Percentiles rank a stretch among this genome's conserved stretches.
Conservation (phyloP, 352 stramenopile species). For the Aphanomyces cochlioides region DNA sequence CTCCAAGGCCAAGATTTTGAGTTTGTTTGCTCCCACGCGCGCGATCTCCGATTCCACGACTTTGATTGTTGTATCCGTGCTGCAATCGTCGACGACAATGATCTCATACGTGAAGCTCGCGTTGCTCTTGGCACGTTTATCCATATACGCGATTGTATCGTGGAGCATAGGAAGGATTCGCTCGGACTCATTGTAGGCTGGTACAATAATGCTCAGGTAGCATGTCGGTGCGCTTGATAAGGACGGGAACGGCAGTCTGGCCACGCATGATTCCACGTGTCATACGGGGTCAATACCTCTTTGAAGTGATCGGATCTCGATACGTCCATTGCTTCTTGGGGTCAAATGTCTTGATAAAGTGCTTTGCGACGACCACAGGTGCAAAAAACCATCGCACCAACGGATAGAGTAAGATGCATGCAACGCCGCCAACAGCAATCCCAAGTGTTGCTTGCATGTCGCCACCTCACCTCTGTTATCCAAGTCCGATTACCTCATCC, state of each 20-base stretch:
- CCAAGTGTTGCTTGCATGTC: not conserved
- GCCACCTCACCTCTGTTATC: not conserved
- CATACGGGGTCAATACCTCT: slow-evolving; percentile 37
- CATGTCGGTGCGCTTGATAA: slow-evolving; percentile 32
- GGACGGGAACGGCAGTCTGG: slow-evolving; percentile 6
- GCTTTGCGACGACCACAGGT: slow-evolving; percentile 53
- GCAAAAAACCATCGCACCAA: slow-evolving; percentile 58
- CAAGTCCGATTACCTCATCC: not conserved
- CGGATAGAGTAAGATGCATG: slow-evolving; percentile 41
- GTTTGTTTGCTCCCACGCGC: slow-evolving; percentile 41
- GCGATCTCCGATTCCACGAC: slow-evolving; percentile 60
- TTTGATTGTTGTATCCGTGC: slow-evolving; percentile 71
- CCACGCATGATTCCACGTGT: not conserved
- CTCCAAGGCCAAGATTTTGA: slow-evolving; percentile 76
- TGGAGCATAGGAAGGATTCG: slow-evolving; percentile 89
- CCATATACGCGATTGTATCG: slow-evolving; percentile 84
- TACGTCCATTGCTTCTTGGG: slow-evolving; percentile 52
- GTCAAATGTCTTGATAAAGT: slow-evolving; percentile 48
- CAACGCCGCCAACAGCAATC: slow-evolving; percentile 31
- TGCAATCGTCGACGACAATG: slow-evolving; percentile 92
- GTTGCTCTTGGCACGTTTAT: slow-evolving; percentile 50
- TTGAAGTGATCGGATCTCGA: slow-evolving; percentile 47
- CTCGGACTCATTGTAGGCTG: slow-evolving; percentile 93
- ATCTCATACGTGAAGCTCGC: slow-evolving; percentile 81
- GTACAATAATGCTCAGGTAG: slow-evolving; percentile 89